Conservation (phyloP, 345 rosid species). For the Hibiscus tridactylites region DNA sequence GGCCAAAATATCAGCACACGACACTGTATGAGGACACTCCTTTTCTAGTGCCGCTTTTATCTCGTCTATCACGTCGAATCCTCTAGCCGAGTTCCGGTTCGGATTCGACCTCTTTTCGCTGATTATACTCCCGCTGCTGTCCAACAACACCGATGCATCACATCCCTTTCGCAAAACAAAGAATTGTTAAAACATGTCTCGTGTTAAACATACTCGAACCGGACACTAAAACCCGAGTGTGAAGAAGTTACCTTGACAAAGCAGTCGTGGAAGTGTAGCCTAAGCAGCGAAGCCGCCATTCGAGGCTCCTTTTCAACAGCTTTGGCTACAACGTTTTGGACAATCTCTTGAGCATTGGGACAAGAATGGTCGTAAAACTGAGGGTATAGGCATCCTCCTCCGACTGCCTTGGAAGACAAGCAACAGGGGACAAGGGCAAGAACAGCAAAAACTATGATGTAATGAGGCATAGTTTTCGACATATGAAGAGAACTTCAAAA, state of each 20-base stretch:
- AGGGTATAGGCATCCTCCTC: slow-evolving; percentile 43
- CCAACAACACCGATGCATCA: slow-evolving; percentile 76
- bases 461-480: slow-evolving; percentile 28
- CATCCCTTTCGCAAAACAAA: slow-evolving; percentile 46
- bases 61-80: slow-evolving; percentile 72
- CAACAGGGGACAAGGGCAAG: slow-evolving; percentile 34
- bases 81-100: slow-evolving; percentile 69
- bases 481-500: slow-evolving; percentile 1
- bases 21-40: slow-evolving; percentile 68
- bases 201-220: no score
- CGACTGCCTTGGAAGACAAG: slow-evolving; percentile 23
- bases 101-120: slow-evolving; percentile 76
- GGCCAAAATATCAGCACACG: slow-evolving; percentile 80
- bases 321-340: slow-evolving; percentile 42
- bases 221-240: neutral
- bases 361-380: slow-evolving; percentile 56
- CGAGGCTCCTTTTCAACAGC: slow-evolving; percentile 57
- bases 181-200: neutral
- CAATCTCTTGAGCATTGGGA: slow-evolving; percentile 48
- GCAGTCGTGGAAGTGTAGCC: slow-evolving; percentile 88
- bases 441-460: slow-evolving; percentile 25
- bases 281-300: slow-evolving; percentile 73
- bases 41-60: slow-evolving; percentile 71
- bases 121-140: slow-evolving; percentile 42
- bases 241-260: slow-evolving; percentile 52